Percentiles rank a stretch among this genome's conserved stretches.
Conservation (phyloP, 495 filamentous ascomycete genomes). For the Talaromyces thailandensis region DNA sequence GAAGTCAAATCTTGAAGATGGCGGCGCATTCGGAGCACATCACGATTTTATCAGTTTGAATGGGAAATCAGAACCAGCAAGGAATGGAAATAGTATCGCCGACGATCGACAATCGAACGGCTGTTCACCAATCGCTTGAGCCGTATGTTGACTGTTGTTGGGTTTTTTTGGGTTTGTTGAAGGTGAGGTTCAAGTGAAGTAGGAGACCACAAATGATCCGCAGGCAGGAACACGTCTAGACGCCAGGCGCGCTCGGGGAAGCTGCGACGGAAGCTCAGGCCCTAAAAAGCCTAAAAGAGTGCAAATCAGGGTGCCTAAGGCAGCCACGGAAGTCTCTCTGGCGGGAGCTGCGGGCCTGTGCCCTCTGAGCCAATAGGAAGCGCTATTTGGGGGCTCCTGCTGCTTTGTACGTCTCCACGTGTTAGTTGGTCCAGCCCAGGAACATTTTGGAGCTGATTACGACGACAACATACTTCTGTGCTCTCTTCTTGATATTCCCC, state of each 20-base stretch:
- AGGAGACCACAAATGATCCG: neutral
- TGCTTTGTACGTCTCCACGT: slow-evolving; percentile 1
- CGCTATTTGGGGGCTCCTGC: neutral
- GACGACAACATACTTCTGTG: neutral
- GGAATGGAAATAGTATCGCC: neutral
- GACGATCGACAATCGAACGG: neutral
- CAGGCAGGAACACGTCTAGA: neutral
- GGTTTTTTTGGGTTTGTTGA: neutral
- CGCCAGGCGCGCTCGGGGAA: slow-evolving; percentile 4
- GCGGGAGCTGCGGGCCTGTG: neutral
- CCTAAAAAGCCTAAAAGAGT: neutral
- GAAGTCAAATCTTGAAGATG: neutral
- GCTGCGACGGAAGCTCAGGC: neutral
- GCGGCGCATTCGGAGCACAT: neutral
- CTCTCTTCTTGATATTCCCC: neutral
- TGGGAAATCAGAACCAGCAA: neutral
- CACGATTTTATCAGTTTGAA: neutral
- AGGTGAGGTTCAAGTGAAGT: neutral
- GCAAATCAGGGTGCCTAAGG: neutral
- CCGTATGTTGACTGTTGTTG: neutral
- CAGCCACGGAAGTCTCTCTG: neutral
- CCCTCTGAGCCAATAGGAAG: neutral
- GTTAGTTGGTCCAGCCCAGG: neutral
- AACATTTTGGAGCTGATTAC: neutral
- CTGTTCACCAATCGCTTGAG: neutral